A percentile compares a stretch with the other conserved stretches of the same genome.
phyloP scores from a whole-genome alignment of 306 rosid genomes.

The Gynostemma pentaphyllum region DNA sequence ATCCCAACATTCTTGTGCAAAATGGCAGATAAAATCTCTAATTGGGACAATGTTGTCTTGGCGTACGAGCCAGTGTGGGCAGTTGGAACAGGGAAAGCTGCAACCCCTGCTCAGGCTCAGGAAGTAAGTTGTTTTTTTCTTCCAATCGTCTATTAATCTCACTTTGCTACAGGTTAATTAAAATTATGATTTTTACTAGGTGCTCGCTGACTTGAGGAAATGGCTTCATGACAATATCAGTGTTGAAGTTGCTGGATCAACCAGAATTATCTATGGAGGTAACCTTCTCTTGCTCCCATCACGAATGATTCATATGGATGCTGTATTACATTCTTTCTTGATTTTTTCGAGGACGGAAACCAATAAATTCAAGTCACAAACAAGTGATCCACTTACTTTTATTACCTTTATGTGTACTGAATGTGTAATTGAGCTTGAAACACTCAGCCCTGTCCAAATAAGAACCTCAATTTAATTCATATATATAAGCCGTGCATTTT shows the following conservation, averaged over 20 bases:
- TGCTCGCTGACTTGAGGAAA: constrained; percentile 68
- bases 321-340: neutral
- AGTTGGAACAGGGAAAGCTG: constrained; percentile 47
- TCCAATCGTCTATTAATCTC: neutral
- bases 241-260: constrained; percentile 49
- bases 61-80: constrained; percentile 41
- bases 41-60: constrained; percentile 26
- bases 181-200: constrained; percentile 23
- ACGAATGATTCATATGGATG: neutral
- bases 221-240: constrained; percentile 53
- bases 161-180: neutral
- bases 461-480: neutral
- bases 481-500: neutral
- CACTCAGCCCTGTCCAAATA: neutral
- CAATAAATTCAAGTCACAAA: neutral
- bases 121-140: constrained; percentile 41
- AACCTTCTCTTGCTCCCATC: constrained; percentile 6
- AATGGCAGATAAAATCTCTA: constrained; percentile 24
- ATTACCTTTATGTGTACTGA: neutral
- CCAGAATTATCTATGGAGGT: constrained; percentile 88
- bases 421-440: neutral
- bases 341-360: neutral
- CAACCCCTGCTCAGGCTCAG: constrained; percentile 71
- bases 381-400: neutral
- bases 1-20: neutral